Conservation (phyloP, 345 rosid species). For the Eucalyptus cladocalyx region DNA sequence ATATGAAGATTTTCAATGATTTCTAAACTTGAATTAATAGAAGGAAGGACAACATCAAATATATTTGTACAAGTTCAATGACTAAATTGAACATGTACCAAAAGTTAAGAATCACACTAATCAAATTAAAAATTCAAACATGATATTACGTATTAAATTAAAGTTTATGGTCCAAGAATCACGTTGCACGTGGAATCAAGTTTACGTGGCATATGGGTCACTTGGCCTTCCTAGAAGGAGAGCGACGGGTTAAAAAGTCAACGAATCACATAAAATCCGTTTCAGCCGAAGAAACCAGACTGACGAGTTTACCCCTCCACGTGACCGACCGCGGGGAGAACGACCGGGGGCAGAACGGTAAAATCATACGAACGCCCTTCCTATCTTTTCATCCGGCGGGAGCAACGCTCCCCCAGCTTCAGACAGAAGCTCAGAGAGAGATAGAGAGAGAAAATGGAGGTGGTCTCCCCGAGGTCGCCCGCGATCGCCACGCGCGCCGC, state of each 20-base stretch:
- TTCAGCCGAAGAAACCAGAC: background rate
- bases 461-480: background rate
- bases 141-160: too few species aligned
- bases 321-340: background rate
- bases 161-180: rapidly evolving
- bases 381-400: background rate
- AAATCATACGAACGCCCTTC: background rate
- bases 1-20: rapidly evolving
- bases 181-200: too few species aligned
- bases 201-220: too few species aligned
- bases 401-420: background rate
- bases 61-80: too few species aligned
- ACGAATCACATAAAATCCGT: background rate
- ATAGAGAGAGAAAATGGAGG: conserved; percentile 18
- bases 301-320: background rate
- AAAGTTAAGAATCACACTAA: too few species aligned
- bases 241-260: background rate
- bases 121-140: too few species aligned
- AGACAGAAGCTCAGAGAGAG: background rate
- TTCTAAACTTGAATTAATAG: too few species aligned
- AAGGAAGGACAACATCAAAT: too few species aligned
- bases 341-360: background rate
- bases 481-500: background rate
- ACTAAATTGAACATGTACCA: too few species aligned
- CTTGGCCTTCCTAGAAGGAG: background rate